Evolutionary conservation across 2,329 filamentous ascomycete genomes (phyloP).

Genomic region (Exserohilum turcica): DNA sequence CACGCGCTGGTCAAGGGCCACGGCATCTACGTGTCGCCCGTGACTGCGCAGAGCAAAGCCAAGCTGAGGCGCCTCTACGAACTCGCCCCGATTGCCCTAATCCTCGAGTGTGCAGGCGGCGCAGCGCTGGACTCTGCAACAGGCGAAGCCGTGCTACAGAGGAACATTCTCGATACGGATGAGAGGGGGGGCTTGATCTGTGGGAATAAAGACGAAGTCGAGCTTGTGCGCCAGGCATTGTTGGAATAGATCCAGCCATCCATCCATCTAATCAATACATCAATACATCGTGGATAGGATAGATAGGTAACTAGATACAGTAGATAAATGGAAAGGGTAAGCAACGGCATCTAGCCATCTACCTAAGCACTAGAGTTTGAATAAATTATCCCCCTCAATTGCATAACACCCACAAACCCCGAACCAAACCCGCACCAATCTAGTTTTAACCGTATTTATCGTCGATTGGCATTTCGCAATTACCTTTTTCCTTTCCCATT

Average conservation of each 20-base stretch:
- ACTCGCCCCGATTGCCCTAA: slow-evolving; percentile 63
- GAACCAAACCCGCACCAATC: too few relatives aligned
- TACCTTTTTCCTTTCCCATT: too few relatives aligned
- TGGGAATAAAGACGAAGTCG: slow-evolving; percentile 38
- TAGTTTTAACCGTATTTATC: too few relatives aligned
- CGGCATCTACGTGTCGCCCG: slow-evolving; percentile 65
- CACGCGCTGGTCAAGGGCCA: slow-evolving; percentile 66
- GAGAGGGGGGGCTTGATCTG: slow-evolving; percentile 42
- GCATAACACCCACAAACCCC: too few relatives aligned
- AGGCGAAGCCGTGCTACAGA: slow-evolving; percentile 31
- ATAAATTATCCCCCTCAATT: too few relatives aligned
- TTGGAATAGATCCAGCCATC: slow-evolving; percentile 2
- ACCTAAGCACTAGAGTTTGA: too few relatives aligned
- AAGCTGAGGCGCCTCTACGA: slow-evolving; percentile 66
- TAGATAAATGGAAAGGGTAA: too few relatives aligned
- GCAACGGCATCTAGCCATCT: too few relatives aligned
- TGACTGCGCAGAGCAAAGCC: slow-evolving; percentile 57
- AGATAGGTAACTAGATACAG: too few relatives aligned
- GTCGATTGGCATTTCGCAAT: too few relatives aligned
- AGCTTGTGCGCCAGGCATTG: slow-evolving; percentile 19
- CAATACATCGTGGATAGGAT: too few relatives aligned
- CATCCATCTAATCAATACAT: too few relatives aligned
- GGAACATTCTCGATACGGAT: slow-evolving; percentile 33
- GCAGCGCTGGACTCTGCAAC: slow-evolving; percentile 57
- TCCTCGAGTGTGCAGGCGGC: slow-evolving; percentile 66